These are phyloP conservation scores for Bremia lactucae DNA, from an alignment of 352 stramenopile species.

Conservation along the genomic window DNA sequence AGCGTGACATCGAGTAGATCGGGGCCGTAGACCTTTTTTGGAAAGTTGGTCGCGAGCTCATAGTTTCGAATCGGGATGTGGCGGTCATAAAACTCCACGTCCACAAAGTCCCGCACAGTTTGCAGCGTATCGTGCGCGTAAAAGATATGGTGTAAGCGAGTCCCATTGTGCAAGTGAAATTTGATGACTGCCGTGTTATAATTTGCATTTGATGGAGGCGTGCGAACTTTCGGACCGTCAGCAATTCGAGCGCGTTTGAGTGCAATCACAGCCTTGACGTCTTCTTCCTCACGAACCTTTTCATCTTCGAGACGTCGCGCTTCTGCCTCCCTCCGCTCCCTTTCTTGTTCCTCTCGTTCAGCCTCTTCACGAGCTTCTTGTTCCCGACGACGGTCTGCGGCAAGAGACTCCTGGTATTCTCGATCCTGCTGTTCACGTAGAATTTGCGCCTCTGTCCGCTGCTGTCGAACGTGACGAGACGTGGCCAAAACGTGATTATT, in stretches of 20 bases:
- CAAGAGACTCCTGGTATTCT: conserved; percentile 89
- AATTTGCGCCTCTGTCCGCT: conserved; percentile 73
- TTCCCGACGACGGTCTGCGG: conserved; percentile 79
- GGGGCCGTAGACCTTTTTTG: conserved; percentile 58
- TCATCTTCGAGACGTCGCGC: conserved; percentile 19
- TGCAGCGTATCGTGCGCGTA: conserved; percentile 72
- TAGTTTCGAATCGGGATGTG: conserved; percentile 69
- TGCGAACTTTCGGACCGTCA: conserved; percentile 33
- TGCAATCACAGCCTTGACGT: conserved; percentile 35
- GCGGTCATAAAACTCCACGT: conserved; percentile 73
- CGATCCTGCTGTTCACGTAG: conserved; percentile 89
- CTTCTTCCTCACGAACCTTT: conserved; percentile 20
- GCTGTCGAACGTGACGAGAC: conserved; percentile 55
- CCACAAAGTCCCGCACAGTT: conserved; percentile 68
- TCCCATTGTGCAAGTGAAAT: conserved; percentile 76
- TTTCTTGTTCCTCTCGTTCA: conserved; percentile 31
- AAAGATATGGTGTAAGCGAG: conserved; percentile 66
- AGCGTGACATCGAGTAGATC: conserved; percentile 56
- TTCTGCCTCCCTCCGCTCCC: conserved; percentile 31
- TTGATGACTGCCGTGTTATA: conserved; percentile 71
- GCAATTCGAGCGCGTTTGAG: conserved; percentile 41
- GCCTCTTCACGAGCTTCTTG: conserved; percentile 38
- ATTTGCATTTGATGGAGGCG: conserved; percentile 31
- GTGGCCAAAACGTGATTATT: conserved; percentile 71
- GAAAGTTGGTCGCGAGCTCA: conserved; percentile 80